Conservation (phyloP, 441 rosid genomes). For the Populus hybrid region DNA sequence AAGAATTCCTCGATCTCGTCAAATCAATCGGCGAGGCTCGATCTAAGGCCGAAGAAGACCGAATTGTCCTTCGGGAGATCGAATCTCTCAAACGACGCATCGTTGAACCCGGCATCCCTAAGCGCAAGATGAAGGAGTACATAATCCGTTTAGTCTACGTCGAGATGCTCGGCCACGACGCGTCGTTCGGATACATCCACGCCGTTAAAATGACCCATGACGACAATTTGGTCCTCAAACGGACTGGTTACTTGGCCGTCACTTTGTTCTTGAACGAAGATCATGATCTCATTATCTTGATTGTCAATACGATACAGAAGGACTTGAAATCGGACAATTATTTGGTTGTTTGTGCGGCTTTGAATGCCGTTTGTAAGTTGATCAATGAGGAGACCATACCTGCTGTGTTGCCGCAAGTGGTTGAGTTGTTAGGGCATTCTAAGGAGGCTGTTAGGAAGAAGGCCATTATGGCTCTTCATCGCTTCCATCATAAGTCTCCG, state of each 20-base stretch:
- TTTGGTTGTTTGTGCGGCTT: conserved; percentile 81
- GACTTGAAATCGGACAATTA: conserved; percentile 91
- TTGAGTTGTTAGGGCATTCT: conserved; percentile 69
- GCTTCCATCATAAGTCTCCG: conserved; percentile 86
- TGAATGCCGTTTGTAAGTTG: conserved; percentile 83
- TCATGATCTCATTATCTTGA: conserved; percentile 88
- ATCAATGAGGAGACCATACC: conserved; percentile 99
- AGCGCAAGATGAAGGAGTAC: conserved; percentile 94
- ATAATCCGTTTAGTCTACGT: conserved; percentile 81
- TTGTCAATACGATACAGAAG: conserved; percentile 96
- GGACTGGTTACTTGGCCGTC: conserved; percentile 94
- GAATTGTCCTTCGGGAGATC: conserved; percentile 85
- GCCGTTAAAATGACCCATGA: conserved; percentile 99
- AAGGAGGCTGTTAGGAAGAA: conserved; percentile 97
- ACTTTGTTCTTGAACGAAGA: conserved; percentile 90
- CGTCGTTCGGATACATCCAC: conserved; percentile 94
- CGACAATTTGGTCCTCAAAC: conserved; percentile 68
- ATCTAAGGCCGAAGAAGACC: conserved; percentile 98
- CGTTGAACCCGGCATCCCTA: conserved; percentile 84
- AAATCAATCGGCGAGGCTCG: conserved; percentile 98
- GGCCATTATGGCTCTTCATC: conserved; percentile 92
- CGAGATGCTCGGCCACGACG: conserved; percentile 98
- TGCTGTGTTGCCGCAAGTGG: conserved; percentile 86
- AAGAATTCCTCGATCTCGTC: conserved; percentile 93
- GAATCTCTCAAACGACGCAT: conserved; percentile 82